These are phyloP conservation scores for Metschnikowia arizonensis DNA, from an alignment of 805 yeast species.

Conservation along the genomic window DNA sequence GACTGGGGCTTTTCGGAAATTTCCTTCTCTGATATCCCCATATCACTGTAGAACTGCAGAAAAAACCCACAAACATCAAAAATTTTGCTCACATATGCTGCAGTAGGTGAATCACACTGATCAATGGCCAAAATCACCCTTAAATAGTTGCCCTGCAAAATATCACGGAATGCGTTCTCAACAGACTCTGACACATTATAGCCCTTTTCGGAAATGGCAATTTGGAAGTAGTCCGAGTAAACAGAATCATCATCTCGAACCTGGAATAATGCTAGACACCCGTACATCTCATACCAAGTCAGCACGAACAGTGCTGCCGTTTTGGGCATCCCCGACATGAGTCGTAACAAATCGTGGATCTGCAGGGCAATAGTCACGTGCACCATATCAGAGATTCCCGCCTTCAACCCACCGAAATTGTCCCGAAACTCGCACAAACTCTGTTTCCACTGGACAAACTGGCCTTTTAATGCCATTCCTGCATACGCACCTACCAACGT, in stretches of 20 bases:
- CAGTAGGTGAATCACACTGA: constrained; percentile 56
- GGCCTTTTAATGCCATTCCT: constrained; percentile 36
- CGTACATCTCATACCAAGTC: constrained; percentile 66
- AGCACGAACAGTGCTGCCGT: constrained; percentile 50
- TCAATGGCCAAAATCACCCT: constrained; percentile 58
- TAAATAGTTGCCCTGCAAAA: constrained; percentile 53
- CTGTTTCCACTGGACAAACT: constrained; percentile 49
- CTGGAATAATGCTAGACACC: constrained; percentile 54
- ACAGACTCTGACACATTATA: constrained; percentile 7
- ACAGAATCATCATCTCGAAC: constrained; percentile 43
- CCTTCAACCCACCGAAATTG: constrained; percentile 23
- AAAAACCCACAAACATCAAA: constrained; percentile 63
- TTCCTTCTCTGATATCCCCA: background rate
- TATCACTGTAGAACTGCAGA: constrained; percentile 29
- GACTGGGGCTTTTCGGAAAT: too few relatives aligned
- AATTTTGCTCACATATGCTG: constrained; percentile 58
- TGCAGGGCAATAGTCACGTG: constrained; percentile 30
- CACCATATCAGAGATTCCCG: constrained; percentile 22
- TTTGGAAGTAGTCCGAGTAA: constrained; percentile 31
- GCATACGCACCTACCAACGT: constrained; percentile 38
- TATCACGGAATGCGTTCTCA: constrained; percentile 46
- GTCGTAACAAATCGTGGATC: constrained; percentile 39
- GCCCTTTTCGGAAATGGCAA: constrained; percentile 31
- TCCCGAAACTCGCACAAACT: constrained; percentile 49
- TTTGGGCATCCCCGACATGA: constrained; percentile 46